Evolutionary conservation across 2,329 filamentous ascomycete genomes (phyloP).

Genomic region (Colletotrichum salicis): DNA sequence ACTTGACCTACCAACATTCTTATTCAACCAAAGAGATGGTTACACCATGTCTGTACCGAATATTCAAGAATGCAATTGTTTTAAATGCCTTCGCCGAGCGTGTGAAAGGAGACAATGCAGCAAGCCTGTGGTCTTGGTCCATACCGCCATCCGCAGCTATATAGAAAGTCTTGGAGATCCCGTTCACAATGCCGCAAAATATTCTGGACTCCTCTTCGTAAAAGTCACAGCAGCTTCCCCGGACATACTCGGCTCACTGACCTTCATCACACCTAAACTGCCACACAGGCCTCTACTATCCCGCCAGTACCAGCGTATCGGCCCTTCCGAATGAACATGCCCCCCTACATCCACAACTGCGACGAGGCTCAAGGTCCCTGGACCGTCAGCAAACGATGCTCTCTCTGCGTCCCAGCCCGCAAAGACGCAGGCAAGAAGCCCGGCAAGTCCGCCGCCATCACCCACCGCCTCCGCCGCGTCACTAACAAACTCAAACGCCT

Average conservation of each 20-base stretch:
- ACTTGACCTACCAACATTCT: neutral
- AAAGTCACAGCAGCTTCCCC: neutral
- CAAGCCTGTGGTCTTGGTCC: no score
- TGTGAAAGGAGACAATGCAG: neutral
- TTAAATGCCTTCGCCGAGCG: neutral
- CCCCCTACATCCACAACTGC: neutral
- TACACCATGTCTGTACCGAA: neutral
- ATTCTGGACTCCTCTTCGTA: fast-evolving
- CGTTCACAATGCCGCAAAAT: neutral
- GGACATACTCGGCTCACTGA: neutral
- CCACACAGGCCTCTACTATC: neutral
- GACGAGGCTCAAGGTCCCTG: neutral
- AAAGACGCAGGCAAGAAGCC: neutral
- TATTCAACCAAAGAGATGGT: neutral
- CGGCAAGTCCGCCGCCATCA: neutral
- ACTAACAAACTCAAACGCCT: neutral
- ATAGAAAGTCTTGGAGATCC: neutral
- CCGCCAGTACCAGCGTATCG: neutral
- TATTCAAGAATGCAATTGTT: neutral
- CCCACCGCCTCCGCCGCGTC: neutral
- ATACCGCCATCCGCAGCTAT: neutral
- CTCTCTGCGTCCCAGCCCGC: neutral
- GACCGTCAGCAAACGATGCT: neutral
- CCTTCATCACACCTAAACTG: no score
- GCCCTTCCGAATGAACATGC: neutral